Conservation (phyloP, 495 filamentous ascomycete genomes). For the Extremus antarcticus region DNA sequence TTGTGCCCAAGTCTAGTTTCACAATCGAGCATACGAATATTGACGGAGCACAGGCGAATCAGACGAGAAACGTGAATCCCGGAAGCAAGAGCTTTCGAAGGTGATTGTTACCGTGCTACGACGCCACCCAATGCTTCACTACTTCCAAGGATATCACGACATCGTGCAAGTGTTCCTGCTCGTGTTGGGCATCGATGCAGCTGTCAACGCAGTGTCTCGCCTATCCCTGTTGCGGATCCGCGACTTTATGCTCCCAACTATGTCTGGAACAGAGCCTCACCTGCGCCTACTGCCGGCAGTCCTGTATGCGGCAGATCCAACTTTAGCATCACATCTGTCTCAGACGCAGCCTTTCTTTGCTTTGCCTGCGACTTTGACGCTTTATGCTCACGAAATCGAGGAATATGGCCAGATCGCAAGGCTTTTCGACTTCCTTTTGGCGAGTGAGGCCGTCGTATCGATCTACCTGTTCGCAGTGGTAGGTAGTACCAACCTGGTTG, state of each 20-base stretch:
- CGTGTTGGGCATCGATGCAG: slow-evolving; percentile 53
- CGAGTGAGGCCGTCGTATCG: slow-evolving; percentile 70
- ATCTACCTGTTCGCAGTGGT: slow-evolving; percentile 76
- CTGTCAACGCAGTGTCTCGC: slow-evolving; percentile 51
- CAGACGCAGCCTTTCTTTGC: slow-evolving; percentile 83
- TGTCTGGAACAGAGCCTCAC: slow-evolving; percentile 71
- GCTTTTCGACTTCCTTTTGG: slow-evolving; percentile 82
- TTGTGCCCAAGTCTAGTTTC: slow-evolving; percentile 17
- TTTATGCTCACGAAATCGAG: slow-evolving; percentile 93
- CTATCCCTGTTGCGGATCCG: slow-evolving; percentile 83
- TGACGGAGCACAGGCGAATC: slow-evolving; percentile 29
- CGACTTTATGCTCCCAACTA: slow-evolving; percentile 91
- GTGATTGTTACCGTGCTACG: slow-evolving; percentile 70
- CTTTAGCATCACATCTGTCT: slow-evolving; percentile 60
- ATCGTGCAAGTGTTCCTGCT: slow-evolving; percentile 94
- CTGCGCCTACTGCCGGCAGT: slow-evolving; percentile 76
- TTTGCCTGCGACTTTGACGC: slow-evolving; percentile 74
- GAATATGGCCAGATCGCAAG: slow-evolving; percentile 77
- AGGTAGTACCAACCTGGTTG: slow-evolving; percentile 6
- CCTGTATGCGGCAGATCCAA: slow-evolving; percentile 54
- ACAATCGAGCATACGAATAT: slow-evolving; percentile 9
- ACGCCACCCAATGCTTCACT: slow-evolving; percentile 73
- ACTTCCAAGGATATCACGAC: slow-evolving; percentile 98
- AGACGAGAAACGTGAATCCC: slow-evolving; percentile 48
- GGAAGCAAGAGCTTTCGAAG: slow-evolving; percentile 60